Conservation (phyloP, 495 filamentous ascomycete species). For the Sporormia fimetaria region DNA sequence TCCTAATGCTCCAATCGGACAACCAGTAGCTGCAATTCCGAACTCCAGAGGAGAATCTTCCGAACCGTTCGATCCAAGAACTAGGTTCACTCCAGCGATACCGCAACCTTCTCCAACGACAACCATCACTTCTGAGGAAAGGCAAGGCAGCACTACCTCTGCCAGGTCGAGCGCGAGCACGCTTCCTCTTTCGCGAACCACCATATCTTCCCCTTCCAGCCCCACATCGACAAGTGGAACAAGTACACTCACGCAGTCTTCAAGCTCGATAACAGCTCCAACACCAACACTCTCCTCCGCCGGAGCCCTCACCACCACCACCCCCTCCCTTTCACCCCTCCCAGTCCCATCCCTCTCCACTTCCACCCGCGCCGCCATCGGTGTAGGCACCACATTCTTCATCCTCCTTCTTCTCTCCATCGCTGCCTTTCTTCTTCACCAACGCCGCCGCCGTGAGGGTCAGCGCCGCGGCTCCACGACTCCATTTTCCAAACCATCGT, state of each 20-base stretch:
- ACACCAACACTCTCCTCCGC: background rate
- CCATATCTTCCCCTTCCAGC: too few species aligned
- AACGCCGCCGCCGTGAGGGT: background rate
- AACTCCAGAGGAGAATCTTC: too few species aligned
- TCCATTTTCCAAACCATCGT: too few species aligned
- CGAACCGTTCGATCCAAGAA: too few species aligned
- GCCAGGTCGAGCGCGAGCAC: too few species aligned
- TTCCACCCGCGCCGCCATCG: constrained; percentile 13
- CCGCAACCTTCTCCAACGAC: too few species aligned
- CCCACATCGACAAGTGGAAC: constrained; percentile 4
- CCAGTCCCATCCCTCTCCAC: constrained; percentile 8
- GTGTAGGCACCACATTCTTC: constrained; percentile 15
- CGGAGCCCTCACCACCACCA: background rate
- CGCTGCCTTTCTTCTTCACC: background rate
- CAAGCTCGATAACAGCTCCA: background rate
- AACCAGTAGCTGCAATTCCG: too few species aligned
- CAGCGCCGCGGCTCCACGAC: constrained; percentile 6
- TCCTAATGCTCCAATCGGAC: too few species aligned
- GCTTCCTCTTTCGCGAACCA: too few species aligned
- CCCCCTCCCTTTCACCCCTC: constrained; percentile 5
- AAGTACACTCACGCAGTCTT: constrained; percentile 2
- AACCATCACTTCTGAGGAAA: too few species aligned
- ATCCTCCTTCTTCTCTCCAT: constrained; percentile 9
- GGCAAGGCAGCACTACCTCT: too few species aligned
- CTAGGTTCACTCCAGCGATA: too few species aligned